Base-by-base conservation (phyloP, 1,284 basidiomycete genomes). In the Retiboletus flavoniger region DNA sequence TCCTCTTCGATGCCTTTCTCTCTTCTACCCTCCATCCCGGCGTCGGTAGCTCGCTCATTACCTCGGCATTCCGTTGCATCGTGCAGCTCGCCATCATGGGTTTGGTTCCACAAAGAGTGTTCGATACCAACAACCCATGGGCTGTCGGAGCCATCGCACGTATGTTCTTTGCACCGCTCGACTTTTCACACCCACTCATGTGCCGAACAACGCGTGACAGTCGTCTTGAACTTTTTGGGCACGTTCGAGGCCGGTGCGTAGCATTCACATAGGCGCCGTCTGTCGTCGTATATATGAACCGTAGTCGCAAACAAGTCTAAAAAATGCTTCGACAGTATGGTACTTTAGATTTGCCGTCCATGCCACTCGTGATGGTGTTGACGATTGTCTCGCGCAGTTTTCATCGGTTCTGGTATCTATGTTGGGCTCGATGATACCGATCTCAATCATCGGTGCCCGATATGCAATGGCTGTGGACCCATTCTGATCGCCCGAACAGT, bases 401-500 rank as follows among this genome's bases (percentile, higher is more conserved):
- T 76, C 80, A 1, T 78, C 81, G 2, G 82, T 92, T 7, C 73
- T 93, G 2, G 55, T 83, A 3, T 83, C 82, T 0, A 86, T 93
- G 83, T 57, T 90, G 9, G 78, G 78, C 9, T 89, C 88, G 0
- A 91, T 90, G 0, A 84, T 93, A 40, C 91, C 92, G 0, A 84
- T 92, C 34, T 87, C 91, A 1, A 80, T 93, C 50, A 73, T 93
- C 26, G 92, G 91, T 0, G 78, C 82, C 0, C 78, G 80, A n/a
- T 93, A 81, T 64, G 88, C 90, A 3, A 93, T 94, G 87, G 77
- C 78, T 0, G 77, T 89, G 13, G 67, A 79, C 0, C 89, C 88
- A 1, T 92, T 93, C 69, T 93, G 91, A 91, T 80, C 76, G 42
- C 89, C 91, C 0, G 84, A 85, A 41, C 85, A 91, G 69, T 93